Evolutionary conservation across 257 asterid species (phyloP).

Genomic region (Solanum lycopersicoides): DNA sequence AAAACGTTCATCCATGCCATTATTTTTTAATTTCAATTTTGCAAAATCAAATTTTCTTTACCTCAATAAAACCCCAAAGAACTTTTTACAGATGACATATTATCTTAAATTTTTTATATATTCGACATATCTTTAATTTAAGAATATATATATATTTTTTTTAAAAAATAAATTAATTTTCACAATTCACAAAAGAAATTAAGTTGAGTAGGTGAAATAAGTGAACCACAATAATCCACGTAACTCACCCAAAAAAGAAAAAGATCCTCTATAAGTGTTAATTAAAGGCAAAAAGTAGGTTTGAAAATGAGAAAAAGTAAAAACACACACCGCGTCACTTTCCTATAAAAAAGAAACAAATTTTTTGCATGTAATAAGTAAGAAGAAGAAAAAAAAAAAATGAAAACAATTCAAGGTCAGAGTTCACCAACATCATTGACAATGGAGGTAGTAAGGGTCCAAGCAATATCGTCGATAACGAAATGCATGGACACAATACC

Average conservation of each 20-base stretch:
- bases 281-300: not conserved
- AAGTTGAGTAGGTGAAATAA: not conserved
- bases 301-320: not conserved
- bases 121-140: too few species aligned
- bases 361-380: not conserved
- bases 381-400: not conserved
- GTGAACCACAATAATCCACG: not conserved
- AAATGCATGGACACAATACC: conserved; percentile 15
- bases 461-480: conserved; percentile 8
- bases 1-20: too few species aligned
- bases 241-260: not conserved
- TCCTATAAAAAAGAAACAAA: not conserved
- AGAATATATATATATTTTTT: too few species aligned
- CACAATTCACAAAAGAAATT: too few species aligned
- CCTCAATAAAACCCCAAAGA: too few species aligned
- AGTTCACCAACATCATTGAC: not conserved
- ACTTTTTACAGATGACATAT: too few species aligned
- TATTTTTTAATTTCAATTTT: too few species aligned
- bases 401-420: not conserved
- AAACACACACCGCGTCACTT: not conserved
- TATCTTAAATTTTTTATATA: too few species aligned
- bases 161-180: too few species aligned
- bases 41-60: too few species aligned
- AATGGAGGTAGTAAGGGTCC: conserved; percentile 26
- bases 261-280: not conserved